Conservation (phyloP, 2,329 filamentous ascomycete genomes). For the Fusarium sp. region DNA sequence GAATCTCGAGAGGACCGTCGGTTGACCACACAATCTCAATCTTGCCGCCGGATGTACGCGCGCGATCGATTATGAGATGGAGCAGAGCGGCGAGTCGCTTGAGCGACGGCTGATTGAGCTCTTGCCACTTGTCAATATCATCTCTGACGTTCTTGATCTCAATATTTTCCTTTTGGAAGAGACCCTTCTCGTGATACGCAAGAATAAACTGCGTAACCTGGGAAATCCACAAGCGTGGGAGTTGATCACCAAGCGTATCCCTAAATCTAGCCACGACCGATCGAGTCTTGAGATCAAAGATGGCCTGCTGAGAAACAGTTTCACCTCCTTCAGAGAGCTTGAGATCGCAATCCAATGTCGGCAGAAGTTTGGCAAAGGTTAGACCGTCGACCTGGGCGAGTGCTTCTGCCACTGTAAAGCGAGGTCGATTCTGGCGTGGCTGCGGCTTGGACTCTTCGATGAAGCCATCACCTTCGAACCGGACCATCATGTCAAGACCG, state of each 20-base stretch:
- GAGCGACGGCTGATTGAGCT: slow-evolving; percentile 46
- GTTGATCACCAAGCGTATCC: slow-evolving; percentile 49
- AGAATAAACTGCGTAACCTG: slow-evolving; percentile 56
- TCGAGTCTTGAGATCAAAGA: slow-evolving; percentile 62
- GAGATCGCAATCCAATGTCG: slow-evolving; percentile 8
- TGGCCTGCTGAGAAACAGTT: slow-evolving; percentile 44
- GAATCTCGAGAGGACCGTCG: slow-evolving; percentile 39
- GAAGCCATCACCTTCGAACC: slow-evolving; percentile 47
- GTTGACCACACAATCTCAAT: slow-evolving; percentile 41
- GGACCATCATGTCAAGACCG: slow-evolving; percentile 43
- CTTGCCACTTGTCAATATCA: slow-evolving; percentile 53
- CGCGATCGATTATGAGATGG: slow-evolving; percentile 30
- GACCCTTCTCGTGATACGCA: slow-evolving; percentile 54
- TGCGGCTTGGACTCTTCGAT: slow-evolving; percentile 13
- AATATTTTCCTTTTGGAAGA: slow-evolving; percentile 50
- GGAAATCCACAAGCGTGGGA: slow-evolving; percentile 58
- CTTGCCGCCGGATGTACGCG: slow-evolving; percentile 22
- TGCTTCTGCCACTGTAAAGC: background rate
- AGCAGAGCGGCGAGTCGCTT: slow-evolving; percentile 45
- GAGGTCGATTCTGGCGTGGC: background rate
- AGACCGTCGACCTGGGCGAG: slow-evolving; percentile 19
- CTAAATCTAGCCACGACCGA: slow-evolving; percentile 35
- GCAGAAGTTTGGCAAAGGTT: slow-evolving; percentile 1
- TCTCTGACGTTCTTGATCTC: slow-evolving; percentile 48
- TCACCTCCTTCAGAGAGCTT: slow-evolving; percentile 41